Percentiles rank a stretch among this genome's conserved stretches.
Conservation (phyloP, 148 eudicot species). For the Pharnaceum exiguum region DNA sequence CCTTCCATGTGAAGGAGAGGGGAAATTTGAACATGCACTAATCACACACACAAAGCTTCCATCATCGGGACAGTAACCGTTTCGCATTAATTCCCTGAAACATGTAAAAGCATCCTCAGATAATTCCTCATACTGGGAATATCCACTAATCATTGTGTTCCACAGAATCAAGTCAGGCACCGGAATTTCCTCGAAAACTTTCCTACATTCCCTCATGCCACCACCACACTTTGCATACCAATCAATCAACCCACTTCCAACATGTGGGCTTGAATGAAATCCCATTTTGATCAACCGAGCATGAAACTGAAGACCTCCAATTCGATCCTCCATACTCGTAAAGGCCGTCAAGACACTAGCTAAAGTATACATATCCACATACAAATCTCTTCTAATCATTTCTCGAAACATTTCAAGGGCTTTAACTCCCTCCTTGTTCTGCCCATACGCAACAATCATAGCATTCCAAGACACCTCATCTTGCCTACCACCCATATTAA, state of each 20-base stretch:
- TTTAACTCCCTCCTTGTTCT: constrained; percentile 43
- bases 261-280: constrained; percentile 53
- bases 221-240: constrained; percentile 60
- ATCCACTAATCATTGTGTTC: constrained; percentile 82
- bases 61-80: constrained; percentile 61
- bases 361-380: constrained; percentile 69
- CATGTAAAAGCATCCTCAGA: constrained; percentile 57
- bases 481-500: constrained; percentile 37
- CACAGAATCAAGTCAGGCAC: constrained; percentile 72
- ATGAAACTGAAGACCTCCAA: constrained; percentile 78
- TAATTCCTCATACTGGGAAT: constrained; percentile 52
- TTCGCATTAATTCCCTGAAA: constrained; percentile 47
- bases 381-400: constrained; percentile 44
- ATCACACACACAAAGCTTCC: constrained; percentile 75
- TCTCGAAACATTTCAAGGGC: constrained; percentile 60
- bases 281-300: constrained; percentile 61
- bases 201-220: constrained; percentile 38
- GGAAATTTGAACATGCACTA: constrained; percentile 58
- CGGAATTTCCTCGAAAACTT: constrained; percentile 49
- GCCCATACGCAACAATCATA: constrained; percentile 73
- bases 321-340: constrained; percentile 51
- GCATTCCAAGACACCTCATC: constrained; percentile 89
- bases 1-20: constrained; percentile 69
- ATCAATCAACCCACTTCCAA: constrained; percentile 78
- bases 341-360: constrained; percentile 84